A percentile compares a stretch with the other conserved stretches of the same genome.
phyloP scores from a whole-genome alignment of 306 rosid genomes.

The Cicer yamashitae region DNA sequence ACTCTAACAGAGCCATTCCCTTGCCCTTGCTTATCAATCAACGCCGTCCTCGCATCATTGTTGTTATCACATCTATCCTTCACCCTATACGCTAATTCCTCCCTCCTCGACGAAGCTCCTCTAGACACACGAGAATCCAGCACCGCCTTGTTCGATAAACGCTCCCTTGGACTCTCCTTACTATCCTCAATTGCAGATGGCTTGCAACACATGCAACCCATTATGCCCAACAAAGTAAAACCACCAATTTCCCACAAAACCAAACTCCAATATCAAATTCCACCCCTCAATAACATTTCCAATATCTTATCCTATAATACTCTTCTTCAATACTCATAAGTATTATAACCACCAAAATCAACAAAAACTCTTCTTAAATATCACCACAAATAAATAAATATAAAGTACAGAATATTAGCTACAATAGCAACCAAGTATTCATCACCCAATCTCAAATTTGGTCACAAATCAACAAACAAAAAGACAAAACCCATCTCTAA shows the following conservation, averaged over 20 bases:
- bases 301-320: conserved; percentile 42
- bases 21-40: conserved; percentile 75
- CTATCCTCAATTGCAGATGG: conserved; percentile 97
- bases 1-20: conserved; percentile 69
- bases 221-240: conserved; percentile 50
- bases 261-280: conserved; percentile 56
- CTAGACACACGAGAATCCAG: conserved; percentile 59
- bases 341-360: conserved; percentile 29
- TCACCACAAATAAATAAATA: conserved; percentile 25
- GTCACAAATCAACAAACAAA: conserved; percentile 45
- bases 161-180: conserved; percentile 93
- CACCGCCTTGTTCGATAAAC: conserved; percentile 64
- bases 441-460: conserved; percentile 47
- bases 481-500: conserved; percentile 42
- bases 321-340: conserved; percentile 47
- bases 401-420: conserved; percentile 13
- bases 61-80: conserved; percentile 67
- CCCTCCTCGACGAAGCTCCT: conserved; percentile 84
- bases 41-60: conserved; percentile 66
- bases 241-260: conserved; percentile 50
- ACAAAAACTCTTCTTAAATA: conserved; percentile 35
- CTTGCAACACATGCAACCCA: conserved; percentile 92
- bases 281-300: conserved; percentile 54
- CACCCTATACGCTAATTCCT: conserved; percentile 58
- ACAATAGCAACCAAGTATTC: conserved; percentile 45